These are phyloP conservation scores for Tremella yokohamensis DNA, from an alignment of 768 basidiomycete species.

Conservation along the genomic window DNA sequence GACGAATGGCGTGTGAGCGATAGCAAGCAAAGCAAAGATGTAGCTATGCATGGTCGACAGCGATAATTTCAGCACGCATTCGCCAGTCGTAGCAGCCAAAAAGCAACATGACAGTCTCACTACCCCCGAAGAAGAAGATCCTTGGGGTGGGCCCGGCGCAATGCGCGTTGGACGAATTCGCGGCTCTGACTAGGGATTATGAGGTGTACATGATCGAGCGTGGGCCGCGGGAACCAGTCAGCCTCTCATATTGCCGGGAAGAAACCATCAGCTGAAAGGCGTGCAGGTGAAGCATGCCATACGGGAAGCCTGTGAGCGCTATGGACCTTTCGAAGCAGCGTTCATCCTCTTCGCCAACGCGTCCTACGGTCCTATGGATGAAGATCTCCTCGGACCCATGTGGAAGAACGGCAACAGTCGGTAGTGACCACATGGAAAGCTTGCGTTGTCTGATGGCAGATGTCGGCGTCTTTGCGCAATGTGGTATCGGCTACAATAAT, in stretches of 20 bases:
- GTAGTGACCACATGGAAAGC: background rate
- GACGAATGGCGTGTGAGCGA: no score
- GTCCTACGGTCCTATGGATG: slow-evolving; percentile 24
- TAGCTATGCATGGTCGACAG: no score
- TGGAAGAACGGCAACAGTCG: slow-evolving; percentile 26
- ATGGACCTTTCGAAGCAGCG: slow-evolving; percentile 24
- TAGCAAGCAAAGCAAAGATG: no score
- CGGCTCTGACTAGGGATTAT: slow-evolving; percentile 18
- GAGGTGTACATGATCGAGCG: slow-evolving; percentile 28
- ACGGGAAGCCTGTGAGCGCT: slow-evolving; percentile 11
- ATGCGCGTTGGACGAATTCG: slow-evolving; percentile 23
- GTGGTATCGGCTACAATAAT: slow-evolving; percentile 32
- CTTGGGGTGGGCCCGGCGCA: slow-evolving; percentile 20
- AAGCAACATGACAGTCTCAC: background rate
- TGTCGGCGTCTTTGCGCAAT: slow-evolving; percentile 26
- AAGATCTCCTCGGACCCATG: slow-evolving; percentile 26
- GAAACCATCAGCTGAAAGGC: background rate
- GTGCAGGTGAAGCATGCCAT: slow-evolving; percentile 19
- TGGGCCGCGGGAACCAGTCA: slow-evolving; percentile 17
- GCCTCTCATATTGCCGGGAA: background rate
- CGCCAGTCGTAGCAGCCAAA: no score
- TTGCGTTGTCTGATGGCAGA: slow-evolving; percentile 10
- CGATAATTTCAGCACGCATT: no score
- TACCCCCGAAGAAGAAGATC: slow-evolving; percentile 15
- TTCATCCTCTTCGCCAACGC: slow-evolving; percentile 30